These are phyloP conservation scores for Penicillium sp. DNA, from an alignment of 2,329 filamentous ascomycete genomes.

Conservation along the genomic window DNA sequence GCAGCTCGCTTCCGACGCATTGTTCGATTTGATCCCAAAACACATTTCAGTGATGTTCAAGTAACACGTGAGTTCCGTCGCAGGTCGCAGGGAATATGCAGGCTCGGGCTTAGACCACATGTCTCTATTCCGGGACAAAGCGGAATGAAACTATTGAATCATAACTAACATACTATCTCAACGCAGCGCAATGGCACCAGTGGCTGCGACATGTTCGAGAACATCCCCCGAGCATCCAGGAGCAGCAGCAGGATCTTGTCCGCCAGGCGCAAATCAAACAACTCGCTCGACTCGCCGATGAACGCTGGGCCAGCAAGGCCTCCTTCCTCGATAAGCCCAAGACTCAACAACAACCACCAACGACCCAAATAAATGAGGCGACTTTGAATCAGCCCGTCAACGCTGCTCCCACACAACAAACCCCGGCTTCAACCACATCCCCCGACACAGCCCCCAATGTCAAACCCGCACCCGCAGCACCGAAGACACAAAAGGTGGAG, in stretches of 20 bases:
- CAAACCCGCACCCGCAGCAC: slow-evolving; percentile 10
- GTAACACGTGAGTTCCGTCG: slow-evolving; percentile 52
- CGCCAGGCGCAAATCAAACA: slow-evolving; percentile 60
- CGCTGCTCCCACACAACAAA: slow-evolving; percentile 25
- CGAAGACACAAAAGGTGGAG: slow-evolving; percentile 22
- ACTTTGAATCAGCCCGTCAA: slow-evolving; percentile 38
- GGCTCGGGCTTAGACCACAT: neutral
- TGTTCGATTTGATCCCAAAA: slow-evolving; percentile 54
- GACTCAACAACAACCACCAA: slow-evolving; percentile 49
- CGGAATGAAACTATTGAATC: neutral
- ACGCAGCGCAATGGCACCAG: slow-evolving; percentile 64
- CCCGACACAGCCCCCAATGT: slow-evolving; percentile 1
- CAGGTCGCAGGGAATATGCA: neutral
- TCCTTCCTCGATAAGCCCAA: slow-evolving; percentile 59
- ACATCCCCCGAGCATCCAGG: slow-evolving; percentile 56
- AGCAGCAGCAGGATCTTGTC: slow-evolving; percentile 58
- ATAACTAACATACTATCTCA: slow-evolving; percentile 16
- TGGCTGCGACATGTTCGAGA: slow-evolving; percentile 64
- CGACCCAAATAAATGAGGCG: slow-evolving; percentile 46
- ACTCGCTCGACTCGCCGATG: slow-evolving; percentile 60
- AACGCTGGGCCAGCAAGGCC: slow-evolving; percentile 60
- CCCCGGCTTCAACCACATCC: neutral
- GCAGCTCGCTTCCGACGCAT: slow-evolving; percentile 57
- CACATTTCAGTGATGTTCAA: slow-evolving; percentile 60
- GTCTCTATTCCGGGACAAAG: neutral